Percentiles rank a stretch among this genome's conserved stretches.
phyloP scores from a whole-genome alignment of 768 basidiomycete genomes.

The Mycena galopus region DNA sequence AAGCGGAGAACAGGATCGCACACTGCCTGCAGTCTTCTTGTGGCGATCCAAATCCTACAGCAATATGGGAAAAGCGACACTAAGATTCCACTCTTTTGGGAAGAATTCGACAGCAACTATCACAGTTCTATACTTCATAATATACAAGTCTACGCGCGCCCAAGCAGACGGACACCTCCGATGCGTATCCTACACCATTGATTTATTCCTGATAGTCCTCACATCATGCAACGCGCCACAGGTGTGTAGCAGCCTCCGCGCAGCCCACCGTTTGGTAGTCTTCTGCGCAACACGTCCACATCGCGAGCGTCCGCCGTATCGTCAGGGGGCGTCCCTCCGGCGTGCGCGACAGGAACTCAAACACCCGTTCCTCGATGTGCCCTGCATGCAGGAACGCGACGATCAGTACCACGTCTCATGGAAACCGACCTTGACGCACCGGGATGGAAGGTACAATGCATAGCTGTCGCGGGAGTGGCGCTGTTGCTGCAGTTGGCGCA shows the following conservation, averaged over 20 bases:
- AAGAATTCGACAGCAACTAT: too few species aligned
- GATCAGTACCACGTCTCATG: constrained; percentile 12
- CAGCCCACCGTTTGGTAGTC: constrained; percentile 56
- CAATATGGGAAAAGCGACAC: too few species aligned
- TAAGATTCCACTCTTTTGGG: too few species aligned
- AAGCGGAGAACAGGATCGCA: too few species aligned
- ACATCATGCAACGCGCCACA: constrained; percentile 1
- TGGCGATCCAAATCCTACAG: too few species aligned
- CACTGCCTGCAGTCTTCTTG: too few species aligned
- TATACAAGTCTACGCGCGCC: too few species aligned
- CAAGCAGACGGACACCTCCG: too few species aligned
- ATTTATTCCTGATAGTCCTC: neutral
- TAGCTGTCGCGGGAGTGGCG: neutral
- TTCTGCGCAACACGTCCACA: constrained; percentile 65
- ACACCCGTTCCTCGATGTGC: constrained; percentile 52
- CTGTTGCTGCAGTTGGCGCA: constrained; percentile 39
- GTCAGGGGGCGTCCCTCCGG: constrained; percentile 48
- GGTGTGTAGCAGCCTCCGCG: constrained; percentile 37
- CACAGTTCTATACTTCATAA: too few species aligned
- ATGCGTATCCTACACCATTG: neutral
- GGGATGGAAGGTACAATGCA: constrained; percentile 50
- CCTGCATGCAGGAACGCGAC: constrained; percentile 41
- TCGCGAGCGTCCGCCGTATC: constrained; percentile 51
- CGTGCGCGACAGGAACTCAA: constrained; percentile 56
- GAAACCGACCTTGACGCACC: constrained; percentile 40